A percentile compares a stretch with the other conserved stretches of the same genome.
These are phyloP conservation scores for Globisporangium uncinulatum DNA, from an alignment of 352 stramenopile genomes.

Conservation along the genomic window DNA sequence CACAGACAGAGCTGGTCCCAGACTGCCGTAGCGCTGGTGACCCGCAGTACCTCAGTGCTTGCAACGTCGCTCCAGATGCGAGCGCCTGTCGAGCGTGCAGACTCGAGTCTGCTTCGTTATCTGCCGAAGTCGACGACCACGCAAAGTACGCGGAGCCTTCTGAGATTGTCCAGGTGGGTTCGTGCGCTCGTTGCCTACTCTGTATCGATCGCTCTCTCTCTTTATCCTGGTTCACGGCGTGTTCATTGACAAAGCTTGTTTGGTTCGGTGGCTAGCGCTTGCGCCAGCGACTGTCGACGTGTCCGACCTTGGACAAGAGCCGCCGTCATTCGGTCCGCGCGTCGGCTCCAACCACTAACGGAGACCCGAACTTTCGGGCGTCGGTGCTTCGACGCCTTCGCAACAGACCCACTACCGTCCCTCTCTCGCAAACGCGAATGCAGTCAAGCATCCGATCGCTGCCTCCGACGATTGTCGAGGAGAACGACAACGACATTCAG, in stretches of 20 bases:
- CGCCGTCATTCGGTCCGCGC: too few species aligned
- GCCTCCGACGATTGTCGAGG: conserved; percentile 9
- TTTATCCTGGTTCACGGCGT: too few species aligned
- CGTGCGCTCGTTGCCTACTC: too few species aligned
- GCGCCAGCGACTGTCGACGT: neutral
- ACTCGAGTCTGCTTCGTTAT: neutral
- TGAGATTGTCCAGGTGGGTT: neutral
- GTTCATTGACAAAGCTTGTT: neutral
- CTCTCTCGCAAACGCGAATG: too few species aligned
- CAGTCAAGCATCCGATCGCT: neutral
- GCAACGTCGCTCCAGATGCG: neutral
- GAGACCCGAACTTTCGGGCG: conserved; percentile 11
- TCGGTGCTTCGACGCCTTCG: conserved; percentile 16
- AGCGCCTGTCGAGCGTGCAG: neutral
- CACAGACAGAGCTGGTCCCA: neutral
- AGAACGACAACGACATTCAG: conserved; percentile 8
- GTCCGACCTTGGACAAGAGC: neutral
- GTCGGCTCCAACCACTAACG: neutral
- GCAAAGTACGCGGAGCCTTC: neutral
- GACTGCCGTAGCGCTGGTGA: neutral
- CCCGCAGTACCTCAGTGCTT: neutral
- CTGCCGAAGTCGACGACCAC: neutral
- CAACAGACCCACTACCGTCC: neutral
- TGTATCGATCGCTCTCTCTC: too few species aligned
- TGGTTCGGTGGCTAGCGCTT: neutral